Evolutionary conservation across 495 filamentous ascomycete species (phyloP), one percentile per base, ranked within the genome.

Genomic region (Trichoderma erinaceum): DNA sequence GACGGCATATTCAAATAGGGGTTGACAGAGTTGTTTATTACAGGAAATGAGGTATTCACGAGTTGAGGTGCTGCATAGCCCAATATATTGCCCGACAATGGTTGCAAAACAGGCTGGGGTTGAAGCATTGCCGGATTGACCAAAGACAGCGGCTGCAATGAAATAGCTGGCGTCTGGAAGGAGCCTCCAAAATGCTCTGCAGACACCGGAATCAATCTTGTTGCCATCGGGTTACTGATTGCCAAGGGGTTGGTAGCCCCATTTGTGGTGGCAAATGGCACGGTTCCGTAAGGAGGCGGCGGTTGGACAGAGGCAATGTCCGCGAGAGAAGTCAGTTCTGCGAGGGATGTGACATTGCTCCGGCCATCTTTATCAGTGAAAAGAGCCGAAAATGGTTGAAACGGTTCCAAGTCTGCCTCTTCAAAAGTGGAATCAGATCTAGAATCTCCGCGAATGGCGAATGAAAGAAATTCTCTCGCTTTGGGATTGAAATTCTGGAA

Each of bases 401-500:
- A 12, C 0, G n/a, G n/a, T 11, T 58, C n/a, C 25, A 18, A 4
- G 13, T 18, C 12, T 18, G 11, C 27, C 11, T 61, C 25, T 7
- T 32, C 56, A 16, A 23, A 29, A 0, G 8, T 52, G 48, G 48
- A 32, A 8, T 13, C 29, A 16, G 11, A 23, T 4, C 27, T 44
- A 21, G 29, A 18, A 4, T 29, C 29, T 29, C 29, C 4, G 29
- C 29, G 29, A 11, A 44, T 0, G 8, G 35, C 63, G 11, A 65
- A 65, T 6, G 65, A 71, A 21, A 68, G 66, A 61, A 68, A 68
- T 48, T 68, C 64, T 32, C 50, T 38, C 15, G 64, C 69, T 38
- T 61, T 63, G 41, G 66, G 67, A 38, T 66, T 65, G 35, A 68
- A 29, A n/a, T 46, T 66, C 52, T 66, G 46, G 27, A 32, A 56